Evolutionary conservation across 306 rosid genomes (phyloP), one percentile per base, ranked within the genome.

Genomic region (Pterocarpus macrocarpus): DNA sequence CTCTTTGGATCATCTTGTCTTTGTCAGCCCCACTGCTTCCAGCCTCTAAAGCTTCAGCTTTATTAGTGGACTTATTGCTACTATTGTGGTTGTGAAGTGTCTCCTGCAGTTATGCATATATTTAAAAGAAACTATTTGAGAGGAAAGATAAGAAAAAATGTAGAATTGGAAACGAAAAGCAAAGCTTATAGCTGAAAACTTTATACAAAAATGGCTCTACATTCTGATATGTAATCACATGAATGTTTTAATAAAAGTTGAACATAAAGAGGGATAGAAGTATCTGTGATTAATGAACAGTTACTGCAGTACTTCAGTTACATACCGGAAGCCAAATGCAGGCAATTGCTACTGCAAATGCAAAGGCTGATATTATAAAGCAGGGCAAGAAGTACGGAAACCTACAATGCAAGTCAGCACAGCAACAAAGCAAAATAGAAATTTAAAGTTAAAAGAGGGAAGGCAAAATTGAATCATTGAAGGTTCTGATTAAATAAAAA

Each of bases 71-170:
- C 71, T 65, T 80, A 35, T n/a, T 45, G 56, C 62, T 64, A 28
- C 14, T 63, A 2, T 77, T 15, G 67, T 91, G 97, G 41, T 56
- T 90, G 87, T 94, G 98, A 79, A 94, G 81, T 39, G 98, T 92
- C 85, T 94, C 98, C 98, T 92, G 78, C 68, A 75, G 36, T 28
- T 55, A 67, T 17, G 64, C 53, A 88, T 45, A 34, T 67, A 75
- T 69, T 63, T 43, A 38, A 33, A 17, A 56, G 7, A 41, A 38
- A 50, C 36, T 38, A 12, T 14, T 35, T 55, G 36, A 32, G 1
- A 17, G 12, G 8, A 14, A 10, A 13, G 8, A 12, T 4, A 45
- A 47, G 17, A 66, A 3, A 3, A 38, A 66, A 41, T 6, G 45
- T 5, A 7, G 7, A n/a, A 15, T 15, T 6, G 10, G 14, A 16